Evolutionary conservation across 1,139 yeast species (phyloP), one percentile per base, ranked within the genome.

Genomic region (Diutina sp.): DNA sequence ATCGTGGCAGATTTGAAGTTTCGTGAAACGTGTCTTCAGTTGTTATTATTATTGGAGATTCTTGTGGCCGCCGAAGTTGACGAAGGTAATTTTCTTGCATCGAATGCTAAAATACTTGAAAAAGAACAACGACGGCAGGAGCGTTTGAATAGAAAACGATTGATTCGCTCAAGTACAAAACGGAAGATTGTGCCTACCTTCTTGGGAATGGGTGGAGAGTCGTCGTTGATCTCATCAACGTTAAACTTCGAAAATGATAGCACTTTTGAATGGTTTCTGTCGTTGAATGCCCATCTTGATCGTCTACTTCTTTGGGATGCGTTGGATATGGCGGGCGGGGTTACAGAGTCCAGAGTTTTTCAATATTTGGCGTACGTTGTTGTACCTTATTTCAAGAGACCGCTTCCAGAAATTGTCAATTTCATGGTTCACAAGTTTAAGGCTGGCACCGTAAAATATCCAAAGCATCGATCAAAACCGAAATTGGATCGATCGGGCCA

Each of bases 1-100:
- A 14, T 44, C 4, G 16, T 38, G 9, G 65, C 72, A 44, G 73
- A 69, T 30, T 69, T 85, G 57, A 85, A 84, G 62, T 69, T 82
- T 0, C 72, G 91, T 47, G 95, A 87, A 62, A 80, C 87, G 0
- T 89, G 85, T 63, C 68, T 87, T 21, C 95, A 87, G 64, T 71
- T 85, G 0, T 67, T 86, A 1, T 61, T 85, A 0, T 64, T 83
- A 2, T 66, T 86, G 56, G 93, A 87, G 63, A 51, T 75, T 6
- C 57, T 76, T 1, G 61, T 62, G 16, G 55, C 64, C 3, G 60
- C 65, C 65, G 64, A 64, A 8, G 57, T 69, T 0, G 59, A 65
- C 14, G 79, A 76, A 57, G 59, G 55, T 1, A 65, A 62, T 0
- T 74, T 74, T 57, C 60, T 73, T 16, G 58, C 55, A 1, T 55